phyloP scores from a whole-genome alignment of 75 land plant species.

The Cupressus sempervirens region DNA sequence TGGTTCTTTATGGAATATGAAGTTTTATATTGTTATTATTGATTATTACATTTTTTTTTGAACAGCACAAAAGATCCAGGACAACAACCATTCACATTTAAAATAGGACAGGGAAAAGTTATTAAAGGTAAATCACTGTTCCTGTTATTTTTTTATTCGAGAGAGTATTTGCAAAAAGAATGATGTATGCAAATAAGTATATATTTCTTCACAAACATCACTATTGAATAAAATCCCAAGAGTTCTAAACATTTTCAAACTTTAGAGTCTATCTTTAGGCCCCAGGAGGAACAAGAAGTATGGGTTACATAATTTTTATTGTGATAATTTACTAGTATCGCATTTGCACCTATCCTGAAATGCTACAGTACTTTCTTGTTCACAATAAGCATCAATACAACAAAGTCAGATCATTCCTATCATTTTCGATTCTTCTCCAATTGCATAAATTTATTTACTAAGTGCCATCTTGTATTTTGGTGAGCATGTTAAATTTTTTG shows the following conservation, averaged over 20 bases:
- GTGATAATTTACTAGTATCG: not conserved
- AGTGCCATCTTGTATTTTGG: not conserved
- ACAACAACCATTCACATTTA: conserved; percentile 82
- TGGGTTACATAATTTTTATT: not conserved
- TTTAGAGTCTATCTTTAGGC: not conserved
- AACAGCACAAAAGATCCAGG: conserved; percentile 97
- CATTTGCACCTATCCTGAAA: not conserved
- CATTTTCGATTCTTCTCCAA: not conserved
- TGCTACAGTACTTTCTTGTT: not conserved
- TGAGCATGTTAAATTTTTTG: not conserved
- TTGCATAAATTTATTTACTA: not conserved
- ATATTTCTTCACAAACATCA: not conserved
- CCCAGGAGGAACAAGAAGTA: not conserved
- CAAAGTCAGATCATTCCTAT: not conserved
- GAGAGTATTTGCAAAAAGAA: not conserved
- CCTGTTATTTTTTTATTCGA: conserved; percentile 2
- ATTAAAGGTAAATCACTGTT: conserved; percentile 68
- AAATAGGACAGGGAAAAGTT: conserved; percentile 76
- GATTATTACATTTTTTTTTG: conserved; percentile 6
- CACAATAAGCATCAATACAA: not conserved
- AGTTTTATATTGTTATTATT: not conserved
- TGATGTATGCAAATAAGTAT: not conserved
- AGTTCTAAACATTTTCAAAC: not conserved
- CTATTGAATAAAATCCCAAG: not conserved
- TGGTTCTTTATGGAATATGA: not conserved